Evolutionary conservation across 352 stramenopile genomes (phyloP), one percentile per base, ranked within the genome.

Genomic region (Phytophthora sansomeana): DNA sequence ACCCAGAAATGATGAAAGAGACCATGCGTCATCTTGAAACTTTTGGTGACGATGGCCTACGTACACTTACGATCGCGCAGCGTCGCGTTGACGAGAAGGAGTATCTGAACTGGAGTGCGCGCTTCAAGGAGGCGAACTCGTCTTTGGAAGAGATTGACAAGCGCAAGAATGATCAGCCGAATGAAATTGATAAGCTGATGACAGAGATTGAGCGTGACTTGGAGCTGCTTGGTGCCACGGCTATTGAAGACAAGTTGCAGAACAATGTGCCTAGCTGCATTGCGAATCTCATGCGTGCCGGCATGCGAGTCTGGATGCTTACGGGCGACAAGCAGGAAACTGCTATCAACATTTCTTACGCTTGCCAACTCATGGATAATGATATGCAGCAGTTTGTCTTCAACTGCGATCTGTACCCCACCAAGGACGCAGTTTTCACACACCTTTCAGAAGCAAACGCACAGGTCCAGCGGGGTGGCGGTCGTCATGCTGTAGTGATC

Each of bases 221-320:
- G 44, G 77, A 83, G 26, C 60, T 97, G 19, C 52, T 97, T 4
- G 94, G 94, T 19, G 89, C 90, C 4, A 98, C 90, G 5, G 94
- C 92, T 19, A 98, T 98, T 55, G 93, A 98, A 81, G 94, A 98
- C 76, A 96, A 98, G 72, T 79, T 98, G 17, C 94, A 98, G 69
- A 75, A 91, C 35, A 81, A 91, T 53, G 95, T 98, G 3, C 90
- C 91, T 0, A 84, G 85, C 21, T 82, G 88, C 16, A 98, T 98
- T 32, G 77, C 85, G 0, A 90, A 91, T 51, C 67, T 98, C 3
- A 90, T 91, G 64, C 73, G 70, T 11, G 93, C 89, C 0, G 89
- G 90, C 21, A 97, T 98, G 65, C 92, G 96, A 41, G 76, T 98
- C 19, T 98, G 93, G 91, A 96, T 98, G 73, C 85, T 98, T 16